Evolutionary conservation across 2,329 filamentous ascomycete genomes (phyloP), one percentile per base, ranked within the genome.

Genomic region (Thielaviopsis populi): DNA sequence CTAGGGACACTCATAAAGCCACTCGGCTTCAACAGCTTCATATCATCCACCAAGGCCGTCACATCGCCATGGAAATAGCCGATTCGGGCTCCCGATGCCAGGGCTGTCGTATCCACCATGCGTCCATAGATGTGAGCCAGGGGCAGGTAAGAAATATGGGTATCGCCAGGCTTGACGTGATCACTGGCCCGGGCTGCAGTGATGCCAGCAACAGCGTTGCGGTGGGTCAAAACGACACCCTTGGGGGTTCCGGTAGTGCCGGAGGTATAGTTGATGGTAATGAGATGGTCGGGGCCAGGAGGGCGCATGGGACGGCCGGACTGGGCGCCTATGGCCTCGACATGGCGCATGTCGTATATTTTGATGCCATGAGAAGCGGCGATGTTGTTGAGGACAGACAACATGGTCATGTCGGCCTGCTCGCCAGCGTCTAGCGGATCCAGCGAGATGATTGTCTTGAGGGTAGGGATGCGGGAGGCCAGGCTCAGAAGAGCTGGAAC

Each of bases 51-150:
- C 19, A 99, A 78, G 68, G 88, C 88, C 13, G 88, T 72, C 67
- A 96, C 86, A 71, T 96, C 90, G 63, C 94, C 94, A 69, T 94
- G 89, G 81, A 96, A 99, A 74, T 92, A 99, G 13, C 92, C 94
- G 69, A 96, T 85, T 8, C 83, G 77, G 41, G 83, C 83, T 63
- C 90, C 91, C 62, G 83, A 80, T 70, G 87, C 83, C 17, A 96
- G 78, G 15, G 83, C 82, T 2, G 79, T 78, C 72, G 95, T 88
- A 72, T 99, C 94, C 48, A 85, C 79, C 68, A 96, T 79, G 63
- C 94, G 87, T 68, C 91, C 88, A 73, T 89, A 96, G 70, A 99
- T 97, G 73, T 99, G 94, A 10, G 94, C 94, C 46, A 96, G 77
- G 0, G 94, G 94, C 61, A 99, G 81, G 75, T 97, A 99, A 0